Conservation (phyloP, 2,329 filamentous ascomycete genomes). For the Sporothrix mexicana region DNA sequence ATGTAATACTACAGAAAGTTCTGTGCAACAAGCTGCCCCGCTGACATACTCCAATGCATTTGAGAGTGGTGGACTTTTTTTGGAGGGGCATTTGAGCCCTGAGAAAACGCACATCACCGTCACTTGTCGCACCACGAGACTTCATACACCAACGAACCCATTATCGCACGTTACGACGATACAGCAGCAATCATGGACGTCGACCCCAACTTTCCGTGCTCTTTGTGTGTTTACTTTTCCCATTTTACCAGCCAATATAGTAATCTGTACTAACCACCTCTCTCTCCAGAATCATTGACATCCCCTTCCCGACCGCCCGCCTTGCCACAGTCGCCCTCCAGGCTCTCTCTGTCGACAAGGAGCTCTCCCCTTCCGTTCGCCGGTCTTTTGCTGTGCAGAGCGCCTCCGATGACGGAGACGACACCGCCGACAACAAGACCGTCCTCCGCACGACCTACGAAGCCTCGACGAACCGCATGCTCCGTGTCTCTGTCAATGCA, state of each 20-base stretch:
- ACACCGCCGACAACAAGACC: slow-evolving; percentile 38
- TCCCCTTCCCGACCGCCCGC: slow-evolving; percentile 81
- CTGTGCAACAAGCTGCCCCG: background rate
- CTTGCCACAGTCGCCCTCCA: slow-evolving; percentile 77
- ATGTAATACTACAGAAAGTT: background rate
- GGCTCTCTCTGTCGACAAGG: slow-evolving; percentile 82
- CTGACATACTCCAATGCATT: background rate
- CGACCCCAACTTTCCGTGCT: slow-evolving; percentile 65
- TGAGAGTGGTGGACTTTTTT: background rate
- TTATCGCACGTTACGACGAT: background rate
- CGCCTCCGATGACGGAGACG: slow-evolving; percentile 29
- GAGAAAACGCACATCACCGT: background rate
- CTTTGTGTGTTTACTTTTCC: no score
- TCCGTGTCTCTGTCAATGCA: slow-evolving; percentile 92
- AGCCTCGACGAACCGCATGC: slow-evolving; percentile 94
- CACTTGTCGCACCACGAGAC: background rate
- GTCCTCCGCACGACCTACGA: slow-evolving; percentile 77
- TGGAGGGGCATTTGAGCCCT: background rate
- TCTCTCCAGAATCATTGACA: slow-evolving; percentile 63
- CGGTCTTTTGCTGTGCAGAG: slow-evolving; percentile 65
- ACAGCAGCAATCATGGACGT: slow-evolving; percentile 41
- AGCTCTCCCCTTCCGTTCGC: slow-evolving; percentile 83
- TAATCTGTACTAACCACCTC: no score
- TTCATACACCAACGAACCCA: background rate
- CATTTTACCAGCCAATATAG: no score